Evolutionary conservation across 139 green algal species (phyloP), one percentile per base, ranked within the genome.

Genomic region (Yamagishiella unicocca): DNA sequence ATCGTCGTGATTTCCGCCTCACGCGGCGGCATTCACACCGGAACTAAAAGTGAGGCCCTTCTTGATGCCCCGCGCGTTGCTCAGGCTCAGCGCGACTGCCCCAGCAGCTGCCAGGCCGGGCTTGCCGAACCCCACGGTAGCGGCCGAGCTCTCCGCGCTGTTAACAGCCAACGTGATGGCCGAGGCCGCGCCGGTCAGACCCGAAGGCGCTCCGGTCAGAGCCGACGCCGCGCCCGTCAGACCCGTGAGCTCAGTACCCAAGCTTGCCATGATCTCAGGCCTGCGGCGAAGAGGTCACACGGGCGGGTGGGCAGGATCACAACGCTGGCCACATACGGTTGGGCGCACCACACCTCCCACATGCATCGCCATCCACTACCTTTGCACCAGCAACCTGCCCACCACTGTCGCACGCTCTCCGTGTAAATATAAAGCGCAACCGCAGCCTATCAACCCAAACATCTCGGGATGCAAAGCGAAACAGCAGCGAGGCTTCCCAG

Each of bases 241-340:
- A 0, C 70, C 70, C 38, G 70, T 78, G 38, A 71, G 76, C 37
- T 83, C 76, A 5, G 22, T 21, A 5, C 35, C 76, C 38, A 84
- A 17, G 37, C 77, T 84, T n/a, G 77, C 77, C 25, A 83, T 50
- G 35, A 84, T 66, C 58, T 84, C 77, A 0, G 77, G 77, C 55
- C 76, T 71, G 35, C 1, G 31, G n/a, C n/a, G n/a, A n/a, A n/a
- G n/a, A n/a, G n/a, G n/a, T n/a, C n/a, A n/a, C n/a, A n/a, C n/a
- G n/a, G n/a, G n/a, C n/a, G n/a, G n/a, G n/a, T n/a, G n/a, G n/a
- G n/a, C n/a, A n/a, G n/a, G n/a, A n/a, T n/a, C n/a, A n/a, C n/a
- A n/a, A n/a, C n/a, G n/a, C n/a, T n/a, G n/a, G n/a, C n/a, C n/a
- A n/a, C n/a, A n/a, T n/a, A n/a, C n/a, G n/a, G n/a, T n/a, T n/a